Percentiles rank a stretch among this genome's conserved stretches.
phyloP scores from a whole-genome alignment of 257 asterid species.

The Solanum neorickii region DNA sequence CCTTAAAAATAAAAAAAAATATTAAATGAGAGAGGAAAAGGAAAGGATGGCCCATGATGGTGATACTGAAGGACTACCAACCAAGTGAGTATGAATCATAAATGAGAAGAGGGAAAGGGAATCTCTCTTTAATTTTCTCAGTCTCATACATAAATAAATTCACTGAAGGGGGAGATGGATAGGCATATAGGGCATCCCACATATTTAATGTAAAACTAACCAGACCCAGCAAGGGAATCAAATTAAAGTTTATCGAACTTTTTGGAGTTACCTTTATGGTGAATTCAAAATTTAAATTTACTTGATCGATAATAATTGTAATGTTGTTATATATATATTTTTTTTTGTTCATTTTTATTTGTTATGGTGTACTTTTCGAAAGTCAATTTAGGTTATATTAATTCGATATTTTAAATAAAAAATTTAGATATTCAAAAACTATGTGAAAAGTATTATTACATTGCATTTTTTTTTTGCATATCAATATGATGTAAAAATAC shows the following conservation, averaged over 20 bases:
- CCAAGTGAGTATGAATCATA: constrained; percentile 13
- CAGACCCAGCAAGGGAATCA: constrained; percentile 15
- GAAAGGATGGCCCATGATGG: constrained; percentile 16
- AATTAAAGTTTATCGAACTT: constrained; percentile 1
- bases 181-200: constrained; percentile 4
- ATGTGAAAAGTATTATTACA: no score
- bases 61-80: constrained; percentile 11
- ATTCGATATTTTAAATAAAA: no score
- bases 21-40: not conserved
- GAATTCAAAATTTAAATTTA: not conserved
- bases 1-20: not conserved
- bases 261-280: not conserved
- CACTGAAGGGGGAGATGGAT: not conserved
- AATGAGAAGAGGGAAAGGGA: constrained; percentile 17
- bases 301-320: not conserved
- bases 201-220: constrained; percentile 15
- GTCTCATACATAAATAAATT: constrained; percentile 1
- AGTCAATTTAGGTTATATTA: no score
- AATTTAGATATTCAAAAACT: no score
- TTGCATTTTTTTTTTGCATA: no score
- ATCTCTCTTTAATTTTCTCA: constrained; percentile 7
- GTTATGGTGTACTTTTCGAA: no score
- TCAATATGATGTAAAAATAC: no score
- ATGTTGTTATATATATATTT: not conserved
- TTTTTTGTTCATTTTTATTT: rapidly evolving